Percentiles rank a stretch among this genome's conserved stretches.
Evolutionary conservation across 345 rosid genomes (phyloP).

Genomic region (Limnanthes douglasii): DNA sequence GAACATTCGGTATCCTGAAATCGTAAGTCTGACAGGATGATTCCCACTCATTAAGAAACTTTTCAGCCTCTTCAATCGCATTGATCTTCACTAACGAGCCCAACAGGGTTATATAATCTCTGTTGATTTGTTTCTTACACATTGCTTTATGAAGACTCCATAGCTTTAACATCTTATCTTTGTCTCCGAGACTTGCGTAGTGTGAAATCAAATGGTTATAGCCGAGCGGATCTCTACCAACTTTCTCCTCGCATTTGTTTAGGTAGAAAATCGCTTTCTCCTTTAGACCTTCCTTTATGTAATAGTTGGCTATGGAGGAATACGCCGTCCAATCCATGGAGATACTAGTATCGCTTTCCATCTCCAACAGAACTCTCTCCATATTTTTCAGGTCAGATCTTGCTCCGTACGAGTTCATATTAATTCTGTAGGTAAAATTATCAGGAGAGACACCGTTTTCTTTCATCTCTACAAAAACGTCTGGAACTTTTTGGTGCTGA

Average conservation of each 20-base stretch:
- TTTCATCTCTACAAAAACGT: constrained; percentile 61
- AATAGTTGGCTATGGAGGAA: constrained; percentile 51
- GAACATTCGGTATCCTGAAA: constrained; percentile 30
- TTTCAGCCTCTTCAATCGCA: constrained; percentile 55
- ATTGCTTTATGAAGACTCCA: constrained; percentile 49
- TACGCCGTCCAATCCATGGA: constrained; percentile 77
- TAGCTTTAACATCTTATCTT: constrained; percentile 44
- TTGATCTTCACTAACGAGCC: constrained; percentile 57
- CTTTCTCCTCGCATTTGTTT: constrained; percentile 42
- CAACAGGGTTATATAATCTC: constrained; percentile 43
- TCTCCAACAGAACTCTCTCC: constrained; percentile 40
- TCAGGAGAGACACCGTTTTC: constrained; percentile 40
- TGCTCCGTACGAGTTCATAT: constrained; percentile 58
- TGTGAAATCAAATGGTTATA: constrained; percentile 65
- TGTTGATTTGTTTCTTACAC: constrained; percentile 52
- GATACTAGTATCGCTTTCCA: constrained; percentile 42
- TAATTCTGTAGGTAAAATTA: constrained; percentile 65
- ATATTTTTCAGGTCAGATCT: constrained; percentile 38
- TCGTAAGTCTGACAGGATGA: constrained; percentile 48
- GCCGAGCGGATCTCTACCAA: constrained; percentile 61
- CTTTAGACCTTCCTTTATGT: constrained; percentile 32
- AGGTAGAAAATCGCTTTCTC: constrained; percentile 36
- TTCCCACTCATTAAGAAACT: constrained; percentile 51
- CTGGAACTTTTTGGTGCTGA: constrained; percentile 46
- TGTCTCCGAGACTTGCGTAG: constrained; percentile 47